These are phyloP conservation scores for Gnetum montanum DNA, from an alignment of 75 land plant genomes.

Conservation along the genomic window DNA sequence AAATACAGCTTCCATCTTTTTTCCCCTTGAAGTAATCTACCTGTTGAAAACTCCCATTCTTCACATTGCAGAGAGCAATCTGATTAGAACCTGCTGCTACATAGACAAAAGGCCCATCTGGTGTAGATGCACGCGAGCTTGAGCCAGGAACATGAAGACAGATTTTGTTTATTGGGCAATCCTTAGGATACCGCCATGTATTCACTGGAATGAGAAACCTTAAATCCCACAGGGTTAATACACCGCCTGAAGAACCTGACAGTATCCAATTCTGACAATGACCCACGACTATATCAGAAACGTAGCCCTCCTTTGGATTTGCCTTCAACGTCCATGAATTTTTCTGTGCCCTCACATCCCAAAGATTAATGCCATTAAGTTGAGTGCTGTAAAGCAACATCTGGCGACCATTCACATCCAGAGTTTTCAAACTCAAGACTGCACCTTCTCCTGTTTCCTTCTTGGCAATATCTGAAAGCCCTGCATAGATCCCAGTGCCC, in stretches of 20 bases:
- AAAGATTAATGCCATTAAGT: constrained; percentile 78
- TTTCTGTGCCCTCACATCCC: constrained; percentile 64
- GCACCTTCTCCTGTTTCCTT: constrained; percentile 73
- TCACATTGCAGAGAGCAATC: constrained; percentile 96
- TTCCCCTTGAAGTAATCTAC: too few species aligned
- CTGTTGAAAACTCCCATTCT: constrained; percentile 94
- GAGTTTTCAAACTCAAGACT: constrained; percentile 53
- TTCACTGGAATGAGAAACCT: constrained; percentile 89
- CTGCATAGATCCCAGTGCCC: constrained; percentile 75
- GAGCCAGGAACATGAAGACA: constrained; percentile 56
- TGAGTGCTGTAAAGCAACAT: constrained; percentile 89
- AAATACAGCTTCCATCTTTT: too few species aligned
- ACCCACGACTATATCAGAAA: constrained; percentile 63
- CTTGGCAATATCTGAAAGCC: constrained; percentile 66
- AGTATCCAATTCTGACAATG: constrained; percentile 94
- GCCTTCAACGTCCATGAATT: constrained; percentile 60
- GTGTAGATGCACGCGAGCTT: constrained; percentile 18
- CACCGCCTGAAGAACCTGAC: constrained; percentile 89
- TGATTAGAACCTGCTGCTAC: constrained; percentile 97
- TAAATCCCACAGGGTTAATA: constrained; percentile 94
- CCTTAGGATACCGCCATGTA: constrained; percentile 73
- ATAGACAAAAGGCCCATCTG: constrained; percentile 71
- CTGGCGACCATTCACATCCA: constrained; percentile 42
- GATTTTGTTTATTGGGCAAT: constrained; percentile 76
- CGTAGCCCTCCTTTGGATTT: constrained; percentile 71